These are phyloP conservation scores for Auricularia cornea DNA, from an alignment of 768 basidiomycete genomes.

Conservation along the genomic window DNA sequence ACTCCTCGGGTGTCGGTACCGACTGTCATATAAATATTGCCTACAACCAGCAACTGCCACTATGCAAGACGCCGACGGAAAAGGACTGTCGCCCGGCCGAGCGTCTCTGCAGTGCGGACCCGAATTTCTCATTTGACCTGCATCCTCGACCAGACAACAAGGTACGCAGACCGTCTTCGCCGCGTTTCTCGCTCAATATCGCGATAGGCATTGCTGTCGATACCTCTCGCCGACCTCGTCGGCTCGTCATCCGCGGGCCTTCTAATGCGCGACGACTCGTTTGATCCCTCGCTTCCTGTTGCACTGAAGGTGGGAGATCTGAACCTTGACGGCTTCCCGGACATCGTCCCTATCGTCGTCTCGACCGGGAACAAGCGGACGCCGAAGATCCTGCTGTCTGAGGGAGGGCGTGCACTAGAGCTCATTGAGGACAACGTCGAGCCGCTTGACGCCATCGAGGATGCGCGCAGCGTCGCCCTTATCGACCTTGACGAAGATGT, in stretches of 20 bases:
- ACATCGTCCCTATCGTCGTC: slow-evolving; percentile 56
- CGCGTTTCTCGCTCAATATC: neutral
- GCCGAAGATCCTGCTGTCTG: slow-evolving; percentile 55
- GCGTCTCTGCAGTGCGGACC: slow-evolving; percentile 75
- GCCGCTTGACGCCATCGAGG: slow-evolving; percentile 55
- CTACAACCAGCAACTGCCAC: slow-evolving; percentile 82
- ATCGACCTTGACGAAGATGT: slow-evolving; percentile 96
- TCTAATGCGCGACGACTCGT: slow-evolving; percentile 60
- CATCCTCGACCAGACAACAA: slow-evolving; percentile 40
- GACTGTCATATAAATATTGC: slow-evolving; percentile 84
- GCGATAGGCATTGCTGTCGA: slow-evolving; percentile 56
- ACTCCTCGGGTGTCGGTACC: slow-evolving; percentile 58
- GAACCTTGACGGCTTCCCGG: slow-evolving; percentile 92
- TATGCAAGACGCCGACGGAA: slow-evolving; percentile 54
- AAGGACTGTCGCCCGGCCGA: slow-evolving; percentile 69
- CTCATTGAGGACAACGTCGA: slow-evolving; percentile 50
- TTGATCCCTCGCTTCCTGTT: slow-evolving; percentile 60
- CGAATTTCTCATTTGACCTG: slow-evolving; percentile 71
- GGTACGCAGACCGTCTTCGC: slow-evolving; percentile 25
- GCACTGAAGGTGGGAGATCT: slow-evolving; percentile 80
- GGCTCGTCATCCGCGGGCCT: slow-evolving; percentile 40
- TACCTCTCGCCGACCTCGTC: slow-evolving; percentile 57
- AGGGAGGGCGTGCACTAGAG: slow-evolving; percentile 56
- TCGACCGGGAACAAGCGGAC: slow-evolving; percentile 24
- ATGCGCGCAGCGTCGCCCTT: slow-evolving; percentile 72